phyloP scores from a whole-genome alignment of 2,329 filamentous ascomycete species.

The Cryphonectria japonica region DNA sequence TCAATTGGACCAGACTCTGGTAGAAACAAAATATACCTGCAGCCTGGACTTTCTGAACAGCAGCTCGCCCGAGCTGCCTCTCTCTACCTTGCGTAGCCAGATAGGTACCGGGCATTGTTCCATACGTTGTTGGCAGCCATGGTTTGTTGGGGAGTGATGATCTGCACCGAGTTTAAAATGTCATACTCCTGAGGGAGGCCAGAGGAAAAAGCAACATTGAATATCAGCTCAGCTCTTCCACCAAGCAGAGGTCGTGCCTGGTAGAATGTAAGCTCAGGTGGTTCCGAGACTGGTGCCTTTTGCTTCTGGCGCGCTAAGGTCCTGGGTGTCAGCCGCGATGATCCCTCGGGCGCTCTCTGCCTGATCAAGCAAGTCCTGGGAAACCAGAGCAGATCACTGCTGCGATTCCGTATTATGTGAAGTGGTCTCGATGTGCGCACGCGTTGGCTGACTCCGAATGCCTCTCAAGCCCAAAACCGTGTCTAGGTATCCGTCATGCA shows the following conservation, averaged over 20 bases:
- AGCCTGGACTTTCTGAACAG: background rate
- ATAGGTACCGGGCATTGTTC: background rate
- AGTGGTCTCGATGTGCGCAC: background rate
- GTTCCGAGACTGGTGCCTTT: background rate
- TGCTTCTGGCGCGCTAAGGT: background rate
- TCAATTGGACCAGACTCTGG: background rate
- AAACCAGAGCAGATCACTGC: background rate
- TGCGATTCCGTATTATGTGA: background rate
- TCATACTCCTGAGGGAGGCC: background rate
- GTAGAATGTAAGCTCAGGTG: background rate
- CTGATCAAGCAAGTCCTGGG: background rate
- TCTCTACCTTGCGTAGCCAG: background rate
- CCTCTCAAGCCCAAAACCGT: background rate
- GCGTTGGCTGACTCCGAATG: background rate
- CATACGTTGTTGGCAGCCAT: background rate
- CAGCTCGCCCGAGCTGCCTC: background rate
- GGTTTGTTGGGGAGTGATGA: background rate
- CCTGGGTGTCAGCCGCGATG: background rate
- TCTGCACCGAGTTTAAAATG: background rate
- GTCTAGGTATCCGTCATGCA: background rate
- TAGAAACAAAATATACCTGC: background rate
- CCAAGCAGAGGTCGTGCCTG: background rate
- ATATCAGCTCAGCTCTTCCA: background rate
- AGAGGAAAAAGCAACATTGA: background rate
- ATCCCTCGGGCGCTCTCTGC: background rate